These are phyloP conservation scores for Aureobasidium lini DNA, from an alignment of 2,329 filamentous ascomycete species.

Conservation along the genomic window DNA sequence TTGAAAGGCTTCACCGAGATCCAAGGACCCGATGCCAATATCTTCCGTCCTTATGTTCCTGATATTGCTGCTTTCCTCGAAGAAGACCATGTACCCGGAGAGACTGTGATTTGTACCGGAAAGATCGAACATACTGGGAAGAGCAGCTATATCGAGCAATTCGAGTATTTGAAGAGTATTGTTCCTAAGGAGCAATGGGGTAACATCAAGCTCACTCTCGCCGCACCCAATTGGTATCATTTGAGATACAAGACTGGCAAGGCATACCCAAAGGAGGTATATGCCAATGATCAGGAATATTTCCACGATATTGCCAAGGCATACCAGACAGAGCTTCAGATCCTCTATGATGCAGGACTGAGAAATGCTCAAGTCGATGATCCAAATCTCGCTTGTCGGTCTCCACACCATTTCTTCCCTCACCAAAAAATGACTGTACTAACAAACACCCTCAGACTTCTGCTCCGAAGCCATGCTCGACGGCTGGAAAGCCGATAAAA, in stretches of 20 bases:
- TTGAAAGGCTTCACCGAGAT: conserved; percentile 49
- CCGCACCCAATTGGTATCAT: conserved; percentile 47
- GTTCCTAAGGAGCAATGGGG: conserved; percentile 55
- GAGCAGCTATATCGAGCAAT: conserved; percentile 51
- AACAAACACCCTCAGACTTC: conserved; percentile 47
- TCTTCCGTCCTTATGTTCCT: conserved; percentile 46
- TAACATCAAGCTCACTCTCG: conserved; percentile 48
- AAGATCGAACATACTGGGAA: conserved; percentile 51
- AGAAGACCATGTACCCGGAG: conserved; percentile 48
- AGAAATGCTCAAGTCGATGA: conserved; percentile 44
- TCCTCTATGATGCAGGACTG: conserved; percentile 38
- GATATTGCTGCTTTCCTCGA: conserved; percentile 57
- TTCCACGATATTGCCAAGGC: conserved; percentile 40
- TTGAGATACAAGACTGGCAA: conserved; percentile 51
- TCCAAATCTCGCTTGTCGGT: conserved; percentile 38
- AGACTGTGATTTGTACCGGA: conserved; percentile 49
- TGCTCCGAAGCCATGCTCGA: conserved; percentile 64
- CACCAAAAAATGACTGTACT: not conserved
- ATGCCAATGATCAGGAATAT: conserved; percentile 40
- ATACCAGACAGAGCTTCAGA: conserved; percentile 40
- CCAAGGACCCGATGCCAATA: conserved; percentile 38
- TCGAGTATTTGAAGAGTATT: conserved; percentile 51
- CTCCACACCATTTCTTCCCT: not conserved
- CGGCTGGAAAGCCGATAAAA: conserved; percentile 60
- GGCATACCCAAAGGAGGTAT: conserved; percentile 39